These are phyloP conservation scores for Hypoxylon lienhwacheense DNA, from an alignment of 495 filamentous ascomycete genomes.

Conservation along the genomic window DNA sequence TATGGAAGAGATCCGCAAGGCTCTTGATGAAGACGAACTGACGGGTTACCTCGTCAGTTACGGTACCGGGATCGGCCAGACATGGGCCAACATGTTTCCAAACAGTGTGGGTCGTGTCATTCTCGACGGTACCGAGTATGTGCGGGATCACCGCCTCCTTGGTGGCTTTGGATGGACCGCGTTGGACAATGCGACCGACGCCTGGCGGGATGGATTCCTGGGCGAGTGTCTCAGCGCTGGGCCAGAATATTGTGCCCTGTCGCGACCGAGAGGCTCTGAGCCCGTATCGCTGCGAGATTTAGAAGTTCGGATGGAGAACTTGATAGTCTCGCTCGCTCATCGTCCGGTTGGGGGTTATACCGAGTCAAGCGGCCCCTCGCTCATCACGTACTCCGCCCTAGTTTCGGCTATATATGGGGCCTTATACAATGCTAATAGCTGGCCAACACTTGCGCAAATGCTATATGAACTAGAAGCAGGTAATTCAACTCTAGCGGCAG, in stretches of 20 bases:
- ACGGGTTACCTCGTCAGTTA: conserved; percentile 71
- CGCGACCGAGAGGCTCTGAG: conserved; percentile 36
- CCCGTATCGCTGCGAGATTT: conserved; percentile 41
- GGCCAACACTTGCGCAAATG: conserved; percentile 45
- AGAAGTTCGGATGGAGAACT: conserved; percentile 40
- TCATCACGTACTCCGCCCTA: conserved; percentile 49
- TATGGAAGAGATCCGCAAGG: conserved; percentile 54
- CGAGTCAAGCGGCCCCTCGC: conserved; percentile 41
- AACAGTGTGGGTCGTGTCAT: conserved; percentile 50
- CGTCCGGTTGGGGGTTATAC: conserved; percentile 43
- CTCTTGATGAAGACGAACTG: conserved; percentile 52
- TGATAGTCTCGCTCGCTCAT: conserved; percentile 40
- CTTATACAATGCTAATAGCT: conserved; percentile 46
- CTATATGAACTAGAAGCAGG: conserved; percentile 48
- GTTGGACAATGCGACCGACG: conserved; percentile 51
- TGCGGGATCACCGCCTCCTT: conserved; percentile 50
- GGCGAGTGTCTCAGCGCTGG: conserved; percentile 52
- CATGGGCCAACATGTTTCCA: conserved; percentile 53
- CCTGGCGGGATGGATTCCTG: conserved; percentile 52
- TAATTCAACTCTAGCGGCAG: conserved; percentile 44
- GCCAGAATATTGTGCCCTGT: conserved; percentile 46
- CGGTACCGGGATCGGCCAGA: conserved; percentile 67
- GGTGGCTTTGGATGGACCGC: conserved; percentile 51
- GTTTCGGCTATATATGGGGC: conserved; percentile 43
- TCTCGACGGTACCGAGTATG: conserved; percentile 54